Conservation (phyloP, 2,329 filamentous ascomycete genomes). For the Parascedosporium putredinis region DNA sequence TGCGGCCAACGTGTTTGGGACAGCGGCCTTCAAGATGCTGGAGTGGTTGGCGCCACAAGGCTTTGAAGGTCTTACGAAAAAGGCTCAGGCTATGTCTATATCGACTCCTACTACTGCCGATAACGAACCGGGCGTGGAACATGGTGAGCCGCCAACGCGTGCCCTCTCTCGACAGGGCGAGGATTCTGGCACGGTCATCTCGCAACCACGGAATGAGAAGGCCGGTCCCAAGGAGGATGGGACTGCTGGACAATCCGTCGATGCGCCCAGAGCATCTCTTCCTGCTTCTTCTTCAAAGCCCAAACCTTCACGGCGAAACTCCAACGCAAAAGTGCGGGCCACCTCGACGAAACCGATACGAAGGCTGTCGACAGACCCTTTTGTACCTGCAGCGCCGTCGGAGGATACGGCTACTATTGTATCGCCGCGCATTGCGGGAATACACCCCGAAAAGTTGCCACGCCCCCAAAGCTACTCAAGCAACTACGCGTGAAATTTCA, state of each 20-base stretch:
- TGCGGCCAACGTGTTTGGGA: constrained; percentile 53
- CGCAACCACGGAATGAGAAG: background rate
- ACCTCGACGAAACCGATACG: constrained; percentile 19
- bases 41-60: constrained; percentile 57
- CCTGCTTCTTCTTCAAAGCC: background rate
- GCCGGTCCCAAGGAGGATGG: background rate
- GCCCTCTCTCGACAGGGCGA: background rate
- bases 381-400: constrained; percentile 14
- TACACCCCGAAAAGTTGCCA: constrained; percentile 24
- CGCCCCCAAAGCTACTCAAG: constrained; percentile 17
- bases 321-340: constrained; percentile 15
- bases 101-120: background rate
- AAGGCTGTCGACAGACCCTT: constrained; percentile 20
- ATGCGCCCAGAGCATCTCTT: background rate
- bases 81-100: constrained; percentile 1
- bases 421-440: constrained; percentile 19
- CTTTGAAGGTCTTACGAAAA: constrained; percentile 19
- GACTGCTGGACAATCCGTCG: background rate
- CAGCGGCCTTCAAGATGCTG: constrained; percentile 57
- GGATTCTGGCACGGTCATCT: background rate
- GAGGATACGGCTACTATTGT: constrained; percentile 21
- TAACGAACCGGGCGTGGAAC: background rate
- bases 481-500: constrained; percentile 1
- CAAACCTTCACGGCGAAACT: constrained; percentile 12
- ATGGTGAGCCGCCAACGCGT: background rate